Evolutionary conservation across 805 yeast genomes (phyloP).

Genomic region (Saturnispora dispora): DNA sequence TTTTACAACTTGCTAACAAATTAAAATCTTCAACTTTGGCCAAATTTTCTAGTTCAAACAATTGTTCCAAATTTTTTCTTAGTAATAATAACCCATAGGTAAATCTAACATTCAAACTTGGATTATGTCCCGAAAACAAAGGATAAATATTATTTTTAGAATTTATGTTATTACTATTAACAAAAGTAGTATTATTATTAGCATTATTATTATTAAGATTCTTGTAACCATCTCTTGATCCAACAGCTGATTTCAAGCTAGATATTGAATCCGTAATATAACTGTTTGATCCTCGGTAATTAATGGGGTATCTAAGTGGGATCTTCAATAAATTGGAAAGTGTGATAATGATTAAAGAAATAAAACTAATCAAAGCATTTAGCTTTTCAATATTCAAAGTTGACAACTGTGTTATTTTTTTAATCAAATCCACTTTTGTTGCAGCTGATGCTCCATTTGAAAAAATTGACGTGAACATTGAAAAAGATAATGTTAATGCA

Average conservation of each 20-base stretch:
- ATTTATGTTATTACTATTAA: neutral
- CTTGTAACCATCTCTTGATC: neutral
- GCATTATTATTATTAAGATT: neutral
- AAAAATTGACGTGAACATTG: conserved; percentile 7
- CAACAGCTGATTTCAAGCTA: conserved; percentile 16
- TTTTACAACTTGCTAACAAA: conserved; percentile 27
- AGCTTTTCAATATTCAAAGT: conserved; percentile 31
- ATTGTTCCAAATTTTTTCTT: conserved; percentile 39
- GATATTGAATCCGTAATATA: conserved; percentile 42
- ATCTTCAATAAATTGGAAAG: conserved; percentile 35
- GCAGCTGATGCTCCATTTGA: conserved; percentile 4
- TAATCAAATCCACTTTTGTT: conserved; percentile 7
- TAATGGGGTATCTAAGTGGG: conserved; percentile 41
- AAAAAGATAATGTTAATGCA: conserved; percentile 8
- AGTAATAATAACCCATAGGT: conserved; percentile 42
- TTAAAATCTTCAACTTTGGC: conserved; percentile 25
- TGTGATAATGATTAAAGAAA: conserved; percentile 33
- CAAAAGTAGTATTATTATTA: no score
- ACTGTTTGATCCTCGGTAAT: conserved; percentile 39
- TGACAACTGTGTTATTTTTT: conserved; percentile 18
- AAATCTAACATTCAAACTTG: conserved; percentile 30
- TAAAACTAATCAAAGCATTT: conserved; percentile 42
- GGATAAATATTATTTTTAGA: conserved; percentile 34
- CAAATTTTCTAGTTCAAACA: conserved; percentile 26
- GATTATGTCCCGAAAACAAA: conserved; percentile 38